Conservation (phyloP, 352 stramenopile species). For the Aphanomyces astaci region DNA sequence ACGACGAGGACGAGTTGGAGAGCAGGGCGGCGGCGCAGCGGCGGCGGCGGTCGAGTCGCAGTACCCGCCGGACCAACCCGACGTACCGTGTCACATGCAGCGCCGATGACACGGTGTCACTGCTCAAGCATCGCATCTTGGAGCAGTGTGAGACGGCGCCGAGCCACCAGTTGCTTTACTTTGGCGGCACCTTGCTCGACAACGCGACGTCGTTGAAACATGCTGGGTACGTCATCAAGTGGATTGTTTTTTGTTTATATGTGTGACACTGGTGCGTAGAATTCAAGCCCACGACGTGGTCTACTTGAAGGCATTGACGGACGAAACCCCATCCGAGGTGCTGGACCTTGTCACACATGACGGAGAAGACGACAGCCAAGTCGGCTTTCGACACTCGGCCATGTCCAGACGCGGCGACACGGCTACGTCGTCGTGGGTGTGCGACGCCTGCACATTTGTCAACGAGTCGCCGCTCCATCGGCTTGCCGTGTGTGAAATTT, state of each 20-base stretch:
- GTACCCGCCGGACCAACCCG: constrained; percentile 40
- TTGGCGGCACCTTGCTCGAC: constrained; percentile 45
- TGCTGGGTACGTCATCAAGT: constrained; percentile 36
- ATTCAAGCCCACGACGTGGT: constrained; percentile 67
- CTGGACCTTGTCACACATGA: constrained; percentile 24
- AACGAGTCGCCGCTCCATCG: constrained; percentile 49
- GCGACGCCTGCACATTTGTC: constrained; percentile 59
- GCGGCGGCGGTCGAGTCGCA: constrained; percentile 57
- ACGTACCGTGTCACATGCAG: constrained; percentile 48
- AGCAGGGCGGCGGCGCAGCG: constrained; percentile 5
- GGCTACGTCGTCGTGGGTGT: constrained; percentile 50
- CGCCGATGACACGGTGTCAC: constrained; percentile 58
- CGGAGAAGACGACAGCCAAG: constrained; percentile 45
- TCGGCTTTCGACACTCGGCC: constrained; percentile 66
- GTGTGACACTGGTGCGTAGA: too few relatives aligned
- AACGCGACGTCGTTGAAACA: constrained; percentile 53
- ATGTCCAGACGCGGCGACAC: constrained; percentile 32
- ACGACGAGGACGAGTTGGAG: not conserved
- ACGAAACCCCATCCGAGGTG: constrained; percentile 51
- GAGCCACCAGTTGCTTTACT: constrained; percentile 65
- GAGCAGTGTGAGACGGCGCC: constrained; percentile 57
- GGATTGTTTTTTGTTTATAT: too few relatives aligned
- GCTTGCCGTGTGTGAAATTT: constrained; percentile 59
- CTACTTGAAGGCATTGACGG: constrained; percentile 47
- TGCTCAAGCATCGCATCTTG: constrained; percentile 72